Conservation (phyloP, 768 basidiomycete genomes). For the Rhodocollybia butyracea region DNA sequence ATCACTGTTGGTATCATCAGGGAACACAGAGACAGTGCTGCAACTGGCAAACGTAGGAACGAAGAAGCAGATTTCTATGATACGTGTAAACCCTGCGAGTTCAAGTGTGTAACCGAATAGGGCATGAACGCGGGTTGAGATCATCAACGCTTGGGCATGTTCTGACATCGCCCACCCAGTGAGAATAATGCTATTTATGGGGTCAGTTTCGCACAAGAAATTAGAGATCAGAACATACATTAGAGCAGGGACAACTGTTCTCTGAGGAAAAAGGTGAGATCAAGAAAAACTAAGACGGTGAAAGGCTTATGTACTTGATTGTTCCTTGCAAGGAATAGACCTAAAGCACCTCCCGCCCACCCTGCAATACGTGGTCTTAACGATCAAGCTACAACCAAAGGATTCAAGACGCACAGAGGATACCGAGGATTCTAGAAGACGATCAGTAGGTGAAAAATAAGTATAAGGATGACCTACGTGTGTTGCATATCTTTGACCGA, state of each 20-base stretch:
- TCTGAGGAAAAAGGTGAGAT: conserved; percentile 31
- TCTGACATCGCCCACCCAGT: conserved; percentile 96
- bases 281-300: conserved; percentile 3
- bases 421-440: conserved; percentile 57
- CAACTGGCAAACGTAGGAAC: conserved; percentile 28
- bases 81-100: conserved; percentile 74
- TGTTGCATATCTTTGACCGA: conserved; percentile 94
- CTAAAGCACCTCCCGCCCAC: conserved; percentile 92
- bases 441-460: conserved; percentile 2
- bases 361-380: conserved; percentile 37
- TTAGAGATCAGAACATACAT: conserved; percentile 52
- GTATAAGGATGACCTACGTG: conserved; percentile 50
- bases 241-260: conserved; percentile 76
- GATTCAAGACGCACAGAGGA: conserved; percentile 51
- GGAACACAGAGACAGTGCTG: conserved; percentile 17
- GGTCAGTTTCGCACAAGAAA: neutral
- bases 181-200: conserved; percentile 61
- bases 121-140: conserved; percentile 82
- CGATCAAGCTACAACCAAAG: neutral
- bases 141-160: conserved; percentile 79
- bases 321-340: conserved; percentile 76
- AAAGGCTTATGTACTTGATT: conserved; percentile 52
- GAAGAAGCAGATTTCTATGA: conserved; percentile 85
- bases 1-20: conserved; percentile 58
- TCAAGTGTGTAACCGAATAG: conserved; percentile 86